These are phyloP conservation scores for Globisporangium solare DNA, from an alignment of 352 stramenopile species.

Conservation along the genomic window DNA sequence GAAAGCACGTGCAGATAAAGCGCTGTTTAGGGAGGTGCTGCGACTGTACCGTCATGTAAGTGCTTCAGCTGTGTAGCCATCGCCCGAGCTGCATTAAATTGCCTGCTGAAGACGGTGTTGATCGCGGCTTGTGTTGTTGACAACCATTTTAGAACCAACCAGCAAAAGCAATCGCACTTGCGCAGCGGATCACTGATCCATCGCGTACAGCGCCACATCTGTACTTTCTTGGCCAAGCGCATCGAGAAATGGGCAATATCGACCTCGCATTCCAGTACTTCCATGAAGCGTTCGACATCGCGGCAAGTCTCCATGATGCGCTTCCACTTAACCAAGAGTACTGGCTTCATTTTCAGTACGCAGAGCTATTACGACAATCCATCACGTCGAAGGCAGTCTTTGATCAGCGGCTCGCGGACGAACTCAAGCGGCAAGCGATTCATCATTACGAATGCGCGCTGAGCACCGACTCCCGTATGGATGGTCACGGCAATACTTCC, in stretches of 20 bases:
- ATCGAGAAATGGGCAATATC: background rate
- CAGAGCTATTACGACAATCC: slow-evolving; percentile 8
- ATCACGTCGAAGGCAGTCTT: background rate
- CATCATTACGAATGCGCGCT: slow-evolving; percentile 11
- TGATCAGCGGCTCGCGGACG: background rate
- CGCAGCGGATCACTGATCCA: background rate
- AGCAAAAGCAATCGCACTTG: background rate
- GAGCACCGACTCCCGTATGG: background rate
- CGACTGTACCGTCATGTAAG: no score
- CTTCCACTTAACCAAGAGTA: slow-evolving; percentile 3
- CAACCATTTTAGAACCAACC: no score
- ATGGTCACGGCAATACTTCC: background rate
- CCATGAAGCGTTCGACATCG: slow-evolving; percentile 1
- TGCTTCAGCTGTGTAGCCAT: no score
- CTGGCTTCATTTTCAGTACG: slow-evolving; percentile 15
- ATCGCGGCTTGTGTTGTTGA: no score
- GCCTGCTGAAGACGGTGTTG: no score
- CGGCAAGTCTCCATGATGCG: background rate
- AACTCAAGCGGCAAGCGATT: background rate
- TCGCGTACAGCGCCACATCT: slow-evolving; percentile 1
- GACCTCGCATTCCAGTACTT: background rate
- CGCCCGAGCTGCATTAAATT: no score
- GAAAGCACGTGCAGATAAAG: no score
- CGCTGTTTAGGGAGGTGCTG: no score
- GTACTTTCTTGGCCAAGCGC: slow-evolving; percentile 10